A percentile compares a stretch with the other conserved stretches of the same genome.
phyloP scores from a whole-genome alignment of 2,329 filamentous ascomycete genomes.

The Calonectria fujianensis region DNA sequence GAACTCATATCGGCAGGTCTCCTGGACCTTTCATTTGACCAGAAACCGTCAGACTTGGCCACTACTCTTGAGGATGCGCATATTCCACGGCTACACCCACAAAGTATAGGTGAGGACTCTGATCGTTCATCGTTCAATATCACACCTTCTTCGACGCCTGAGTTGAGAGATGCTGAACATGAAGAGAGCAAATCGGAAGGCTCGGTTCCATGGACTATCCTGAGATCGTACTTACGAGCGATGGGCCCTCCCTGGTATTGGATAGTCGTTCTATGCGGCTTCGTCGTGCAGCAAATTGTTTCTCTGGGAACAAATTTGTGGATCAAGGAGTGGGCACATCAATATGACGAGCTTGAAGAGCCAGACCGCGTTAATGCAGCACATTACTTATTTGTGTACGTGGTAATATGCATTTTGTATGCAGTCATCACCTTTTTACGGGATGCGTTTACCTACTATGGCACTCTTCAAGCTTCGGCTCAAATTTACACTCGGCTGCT shows the following conservation, averaged over 20 bases:
- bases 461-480: conserved; percentile 74
- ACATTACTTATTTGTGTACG: background rate
- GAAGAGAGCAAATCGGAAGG: background rate
- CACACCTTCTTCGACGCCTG: background rate
- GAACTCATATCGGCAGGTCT: background rate
- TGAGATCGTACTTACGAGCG: background rate
- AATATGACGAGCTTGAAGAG: background rate
- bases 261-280: background rate
- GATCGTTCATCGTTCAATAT: background rate
- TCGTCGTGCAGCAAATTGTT: background rate
- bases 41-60: background rate
- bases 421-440: background rate
- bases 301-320: background rate
- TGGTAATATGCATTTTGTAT: background rate
- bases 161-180: background rate
- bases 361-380: background rate
- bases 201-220: background rate
- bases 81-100: no score
- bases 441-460: background rate
- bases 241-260: background rate
- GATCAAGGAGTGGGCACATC: background rate
- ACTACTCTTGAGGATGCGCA: background rate
- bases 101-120: background rate
- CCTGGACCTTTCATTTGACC: background rate
- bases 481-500: conserved; percentile 79